These are phyloP conservation scores for Cladosporium sphaerospermum DNA, from an alignment of 2,329 filamentous ascomycete genomes.

Conservation along the genomic window DNA sequence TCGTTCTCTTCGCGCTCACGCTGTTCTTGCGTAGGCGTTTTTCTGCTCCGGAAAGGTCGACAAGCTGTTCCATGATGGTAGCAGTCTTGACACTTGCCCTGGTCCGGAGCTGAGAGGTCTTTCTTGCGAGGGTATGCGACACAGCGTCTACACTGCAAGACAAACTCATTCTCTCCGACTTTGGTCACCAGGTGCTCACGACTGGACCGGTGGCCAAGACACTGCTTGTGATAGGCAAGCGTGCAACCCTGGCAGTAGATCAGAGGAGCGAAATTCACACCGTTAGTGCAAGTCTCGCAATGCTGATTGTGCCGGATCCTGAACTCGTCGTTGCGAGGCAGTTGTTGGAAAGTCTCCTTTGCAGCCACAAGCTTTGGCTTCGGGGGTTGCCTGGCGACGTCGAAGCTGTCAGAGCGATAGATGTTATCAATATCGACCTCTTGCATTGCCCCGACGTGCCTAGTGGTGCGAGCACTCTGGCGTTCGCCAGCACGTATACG, in stretches of 20 bases:
- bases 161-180: slow-evolving; percentile 65
- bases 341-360: slow-evolving; percentile 64
- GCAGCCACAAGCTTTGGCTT: slow-evolving; percentile 54
- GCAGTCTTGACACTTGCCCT: slow-evolving; percentile 68
- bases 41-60: slow-evolving; percentile 63
- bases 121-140: slow-evolving; percentile 63
- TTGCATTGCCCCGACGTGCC: slow-evolving; percentile 43
- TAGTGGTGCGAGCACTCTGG: slow-evolving; percentile 41
- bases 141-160: slow-evolving; percentile 86
- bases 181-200: slow-evolving; percentile 92
- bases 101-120: slow-evolving; percentile 61
- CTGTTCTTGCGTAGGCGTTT: slow-evolving; percentile 75
- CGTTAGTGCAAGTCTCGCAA: slow-evolving; percentile 67
- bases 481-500: slow-evolving; percentile 26
- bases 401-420: slow-evolving; percentile 40
- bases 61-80: slow-evolving; percentile 62
- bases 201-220: slow-evolving; percentile 64
- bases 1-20: slow-evolving; percentile 69
- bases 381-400: slow-evolving; percentile 24
- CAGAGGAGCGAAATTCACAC: slow-evolving; percentile 59
- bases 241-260: slow-evolving; percentile 91
- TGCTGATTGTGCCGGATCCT: slow-evolving; percentile 58
- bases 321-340: slow-evolving; percentile 61
- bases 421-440: slow-evolving; percentile 55
- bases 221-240: slow-evolving; percentile 72